phyloP scores from a whole-genome alignment of 2,329 filamentous ascomycete genomes.

The Botrytis byssoidea region DNA sequence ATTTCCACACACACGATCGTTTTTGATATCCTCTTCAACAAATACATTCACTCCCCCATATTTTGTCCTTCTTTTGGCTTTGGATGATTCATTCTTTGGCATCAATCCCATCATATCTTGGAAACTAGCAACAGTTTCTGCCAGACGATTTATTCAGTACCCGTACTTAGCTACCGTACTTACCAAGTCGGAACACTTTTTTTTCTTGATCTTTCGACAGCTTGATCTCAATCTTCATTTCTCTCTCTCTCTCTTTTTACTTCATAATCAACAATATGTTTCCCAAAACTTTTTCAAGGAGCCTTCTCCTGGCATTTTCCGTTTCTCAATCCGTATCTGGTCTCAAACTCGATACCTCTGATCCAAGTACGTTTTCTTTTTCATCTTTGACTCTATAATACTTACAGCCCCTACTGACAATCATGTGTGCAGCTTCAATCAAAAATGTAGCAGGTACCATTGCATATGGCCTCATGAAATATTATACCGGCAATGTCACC shows the following conservation, averaged over 20 bases:
- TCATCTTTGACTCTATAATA: not conserved
- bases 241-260: not conserved
- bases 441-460: constrained; percentile 59
- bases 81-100: not conserved
- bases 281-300: not conserved
- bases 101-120: not conserved
- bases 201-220: no score
- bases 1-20: not conserved
- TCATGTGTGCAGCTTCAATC: constrained; percentile 52
- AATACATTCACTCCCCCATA: not conserved
- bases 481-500: constrained; percentile 63
- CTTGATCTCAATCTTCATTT: not conserved
- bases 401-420: not conserved
- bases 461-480: constrained; percentile 60
- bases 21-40: not conserved
- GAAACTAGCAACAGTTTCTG: not conserved
- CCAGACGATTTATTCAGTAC: not conserved
- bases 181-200: not conserved
- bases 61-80: not conserved
- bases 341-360: constrained; percentile 15
- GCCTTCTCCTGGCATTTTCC: not conserved
- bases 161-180: not conserved
- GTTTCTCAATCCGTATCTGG: constrained; percentile 1
- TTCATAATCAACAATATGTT: constrained; percentile 15
- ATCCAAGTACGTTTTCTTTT: not conserved